Percentiles rank a stretch among this genome's conserved stretches.
phyloP scores from a whole-genome alignment of 23 red algal species.

The Cyanidiococcus yangmingshanensis region DNA sequence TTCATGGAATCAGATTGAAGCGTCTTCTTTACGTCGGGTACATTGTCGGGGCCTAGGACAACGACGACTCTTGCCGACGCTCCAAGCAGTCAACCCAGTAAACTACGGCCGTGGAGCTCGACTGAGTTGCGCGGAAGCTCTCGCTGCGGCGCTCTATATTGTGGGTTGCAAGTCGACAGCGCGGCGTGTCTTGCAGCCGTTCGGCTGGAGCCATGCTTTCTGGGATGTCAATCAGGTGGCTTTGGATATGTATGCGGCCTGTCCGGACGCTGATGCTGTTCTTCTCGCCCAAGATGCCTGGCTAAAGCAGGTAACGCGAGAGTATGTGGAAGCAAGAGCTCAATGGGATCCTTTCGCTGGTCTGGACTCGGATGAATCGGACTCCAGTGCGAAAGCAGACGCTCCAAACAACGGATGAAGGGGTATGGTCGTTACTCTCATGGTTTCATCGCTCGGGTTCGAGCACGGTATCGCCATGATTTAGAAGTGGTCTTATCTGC shows the following conservation, averaged over 20 bases:
- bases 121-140: constrained; percentile 82
- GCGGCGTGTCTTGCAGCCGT: constrained; percentile 31
- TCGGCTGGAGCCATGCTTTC: constrained; percentile 79
- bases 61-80: constrained; percentile 67
- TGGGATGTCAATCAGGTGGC: constrained; percentile 58
- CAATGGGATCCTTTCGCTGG: constrained; percentile 7
- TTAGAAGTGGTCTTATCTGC: too few species aligned
- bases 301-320: neutral
- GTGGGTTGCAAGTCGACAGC: constrained; percentile 33
- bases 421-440: too few species aligned
- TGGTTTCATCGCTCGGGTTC: too few species aligned
- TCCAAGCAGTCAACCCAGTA: constrained; percentile 81
- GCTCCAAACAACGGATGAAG: too few species aligned
- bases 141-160: constrained; percentile 72
- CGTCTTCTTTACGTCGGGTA: constrained; percentile 47
- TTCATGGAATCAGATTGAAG: constrained; percentile 85
- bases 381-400: too few species aligned
- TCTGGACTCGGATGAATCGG: constrained; percentile 4
- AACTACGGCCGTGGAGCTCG: constrained; percentile 70
- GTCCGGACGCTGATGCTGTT: constrained; percentile 36
- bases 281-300: constrained; percentile 50
- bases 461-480: too few species aligned
- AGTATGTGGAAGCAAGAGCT: neutral
- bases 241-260: constrained; percentile 56
- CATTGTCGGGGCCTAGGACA: constrained; percentile 23